Percentiles rank a stretch among this genome's conserved stretches.
Conservation (phyloP, 257 asterid genomes). For the Nicotiana noctiflora region DNA sequence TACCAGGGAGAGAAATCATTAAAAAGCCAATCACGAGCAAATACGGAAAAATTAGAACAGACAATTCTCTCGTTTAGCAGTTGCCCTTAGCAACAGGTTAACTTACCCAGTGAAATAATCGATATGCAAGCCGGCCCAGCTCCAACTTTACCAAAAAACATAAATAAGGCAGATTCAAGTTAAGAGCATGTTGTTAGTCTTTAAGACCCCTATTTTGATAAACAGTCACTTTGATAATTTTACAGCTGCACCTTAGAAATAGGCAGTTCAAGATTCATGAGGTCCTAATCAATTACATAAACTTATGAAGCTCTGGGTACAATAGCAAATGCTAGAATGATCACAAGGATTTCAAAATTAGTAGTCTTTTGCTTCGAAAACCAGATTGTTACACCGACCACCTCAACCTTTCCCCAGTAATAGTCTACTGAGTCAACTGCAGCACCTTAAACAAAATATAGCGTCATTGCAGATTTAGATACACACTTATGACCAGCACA, state of each 20-base stretch:
- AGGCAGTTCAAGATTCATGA: background rate
- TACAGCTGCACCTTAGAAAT: background rate
- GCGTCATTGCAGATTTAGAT: background rate
- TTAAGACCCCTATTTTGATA: background rate
- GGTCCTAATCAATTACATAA: background rate
- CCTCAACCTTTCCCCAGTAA: background rate
- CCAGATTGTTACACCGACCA: background rate
- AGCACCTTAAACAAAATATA: conserved; percentile 2
- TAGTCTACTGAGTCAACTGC: background rate
- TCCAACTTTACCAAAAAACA: too few relatives aligned
- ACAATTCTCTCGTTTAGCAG: too few relatives aligned
- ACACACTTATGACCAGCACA: background rate
- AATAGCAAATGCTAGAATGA: background rate
- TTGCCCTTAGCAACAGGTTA: too few relatives aligned
- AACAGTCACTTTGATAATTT: background rate
- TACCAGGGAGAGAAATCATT: background rate
- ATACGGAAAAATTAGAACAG: background rate
- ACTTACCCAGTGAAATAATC: too few relatives aligned
- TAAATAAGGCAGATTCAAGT: background rate
- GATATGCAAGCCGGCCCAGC: too few relatives aligned
- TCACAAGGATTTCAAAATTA: background rate
- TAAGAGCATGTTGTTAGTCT: background rate
- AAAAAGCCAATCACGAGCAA: too few relatives aligned
- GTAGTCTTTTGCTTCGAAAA: background rate
- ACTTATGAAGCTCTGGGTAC: background rate